Evolutionary conservation across 352 stramenopile genomes (phyloP), one percentile per base, ranked within the genome.

Genomic region (Phytophthora cactorum): DNA sequence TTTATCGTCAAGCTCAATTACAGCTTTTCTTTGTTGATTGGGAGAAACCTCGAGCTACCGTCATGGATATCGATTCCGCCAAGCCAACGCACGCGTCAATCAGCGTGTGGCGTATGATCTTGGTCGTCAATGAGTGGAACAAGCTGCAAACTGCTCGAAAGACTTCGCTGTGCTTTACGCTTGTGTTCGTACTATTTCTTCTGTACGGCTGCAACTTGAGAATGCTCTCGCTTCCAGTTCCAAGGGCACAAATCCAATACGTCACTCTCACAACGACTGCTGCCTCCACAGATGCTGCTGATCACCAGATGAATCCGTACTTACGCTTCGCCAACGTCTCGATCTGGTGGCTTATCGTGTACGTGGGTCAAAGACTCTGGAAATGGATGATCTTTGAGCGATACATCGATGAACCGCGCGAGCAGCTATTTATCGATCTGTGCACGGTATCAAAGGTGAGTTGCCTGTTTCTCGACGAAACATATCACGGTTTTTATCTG

Each of bases 61-160:
- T 92, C 10, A 75, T 90, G 29, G 82, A 91, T 60, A 63, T 77
- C 38, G 85, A 93, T 52, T 77, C 71, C 9, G 60, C 52, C 14
- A 75, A 77, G 29, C 71, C 79, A 3, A 79, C 77, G 12, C 76
- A 76, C 15, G 85, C 77, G 1, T 77, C 85, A 27, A 77, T 99
- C 12, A 97, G 91, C 39, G 87, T 97, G 10, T 99, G 96, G 96
- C 80, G 96, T n/a, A 96, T 89, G 68, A 92, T 98, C 34, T 75
- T 97, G 32, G 92, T 98, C 12, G 94, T 93, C 6, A 98, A 98
- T 72, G 91, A 98, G 75, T 98, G 87, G 84, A 94, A 95, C 59
- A 88, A 97, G 44, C 79, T 99, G 32, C 91, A 98, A 64, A 92
- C 89, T 10, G 61, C 71, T 43, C 82, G 93, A 5, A 77, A 84